A percentile compares a stretch with the other conserved stretches of the same genome.
phyloP scores from a whole-genome alignment of 2,329 filamentous ascomycete genomes.

The Decorospora gaudefroyi region DNA sequence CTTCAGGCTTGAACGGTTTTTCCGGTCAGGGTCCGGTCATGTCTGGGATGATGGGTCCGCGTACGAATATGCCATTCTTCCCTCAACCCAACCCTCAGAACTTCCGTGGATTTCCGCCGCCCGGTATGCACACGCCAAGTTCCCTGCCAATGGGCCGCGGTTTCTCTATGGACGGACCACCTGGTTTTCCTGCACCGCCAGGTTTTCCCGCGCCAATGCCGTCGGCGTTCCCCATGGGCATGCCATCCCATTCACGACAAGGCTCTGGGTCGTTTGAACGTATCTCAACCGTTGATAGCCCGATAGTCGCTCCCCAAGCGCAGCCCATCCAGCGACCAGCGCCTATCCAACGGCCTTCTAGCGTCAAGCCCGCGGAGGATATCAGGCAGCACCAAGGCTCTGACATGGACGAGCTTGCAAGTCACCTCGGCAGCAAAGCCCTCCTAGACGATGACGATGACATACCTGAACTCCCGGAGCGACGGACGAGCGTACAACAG shows the following conservation, averaged over 20 bases:
- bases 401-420: constrained; percentile 72
- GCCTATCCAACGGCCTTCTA: constrained; percentile 86
- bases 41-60: constrained; percentile 58
- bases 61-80: constrained; percentile 62
- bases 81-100: constrained; percentile 57
- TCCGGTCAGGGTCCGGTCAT: constrained; percentile 61
- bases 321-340: constrained; percentile 81
- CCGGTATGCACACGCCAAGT: constrained; percentile 62
- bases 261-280: constrained; percentile 67
- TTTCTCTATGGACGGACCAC: constrained; percentile 59
- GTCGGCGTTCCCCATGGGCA: constrained; percentile 45
- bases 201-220: constrained; percentile 46
- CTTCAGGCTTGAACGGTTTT: constrained; percentile 55
- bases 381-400: constrained; percentile 46
- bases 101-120: constrained; percentile 62
- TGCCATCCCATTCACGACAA: constrained; percentile 72
- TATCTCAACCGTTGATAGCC: constrained; percentile 61
- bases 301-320: constrained; percentile 55
- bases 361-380: constrained; percentile 62
- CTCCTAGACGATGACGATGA: constrained; percentile 66
- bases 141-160: constrained; percentile 61
- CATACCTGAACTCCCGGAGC: constrained; percentile 66
- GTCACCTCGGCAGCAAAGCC: constrained; percentile 87
- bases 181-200: constrained; percentile 48
- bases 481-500: constrained; percentile 49